Percentiles rank a stretch among this genome's conserved stretches.
Conservation (phyloP, 768 basidiomycete species). For the Dacryopinax primogenitus region DNA sequence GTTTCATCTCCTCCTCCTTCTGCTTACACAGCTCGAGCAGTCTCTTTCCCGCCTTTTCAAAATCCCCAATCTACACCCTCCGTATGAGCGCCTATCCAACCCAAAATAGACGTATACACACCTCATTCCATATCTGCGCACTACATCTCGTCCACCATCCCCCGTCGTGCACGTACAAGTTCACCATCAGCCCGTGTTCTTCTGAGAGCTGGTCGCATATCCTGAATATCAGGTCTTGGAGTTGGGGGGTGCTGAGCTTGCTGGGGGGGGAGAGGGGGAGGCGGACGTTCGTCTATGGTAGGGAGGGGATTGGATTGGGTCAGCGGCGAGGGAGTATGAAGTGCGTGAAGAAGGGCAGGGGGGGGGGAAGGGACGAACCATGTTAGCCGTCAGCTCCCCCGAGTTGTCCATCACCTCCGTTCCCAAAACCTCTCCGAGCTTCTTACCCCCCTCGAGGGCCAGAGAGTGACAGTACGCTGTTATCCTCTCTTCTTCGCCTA, state of each 20-base stretch:
- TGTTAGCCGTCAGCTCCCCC: slow-evolving; percentile 49
- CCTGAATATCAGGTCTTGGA: background rate
- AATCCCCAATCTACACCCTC: background rate
- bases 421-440: slow-evolving; percentile 45
- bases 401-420: slow-evolving; percentile 51
- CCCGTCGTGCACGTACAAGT: slow-evolving; percentile 29
- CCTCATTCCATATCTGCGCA: slow-evolving; percentile 39
- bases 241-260: background rate
- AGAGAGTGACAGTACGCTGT: slow-evolving; percentile 55
- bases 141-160: slow-evolving; percentile 39
- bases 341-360: background rate
- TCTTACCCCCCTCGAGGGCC: slow-evolving; percentile 52
- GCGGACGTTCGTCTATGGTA: background rate
- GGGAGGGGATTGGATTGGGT: too few species aligned
- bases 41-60: background rate
- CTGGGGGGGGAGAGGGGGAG: background rate
- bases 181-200: background rate
- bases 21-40: background rate
- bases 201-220: background rate
- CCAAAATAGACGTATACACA: slow-evolving; percentile 16
- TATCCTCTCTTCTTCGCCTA: slow-evolving; percentile 67
- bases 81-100: background rate
- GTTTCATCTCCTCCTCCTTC: background rate
- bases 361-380: slow-evolving; percentile 36
- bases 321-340: too few species aligned